A percentile compares a stretch with the other conserved stretches of the same genome.
phyloP scores from a whole-genome alignment of 2,329 filamentous ascomycete species.

The Teratosphaeria nubilosa region DNA sequence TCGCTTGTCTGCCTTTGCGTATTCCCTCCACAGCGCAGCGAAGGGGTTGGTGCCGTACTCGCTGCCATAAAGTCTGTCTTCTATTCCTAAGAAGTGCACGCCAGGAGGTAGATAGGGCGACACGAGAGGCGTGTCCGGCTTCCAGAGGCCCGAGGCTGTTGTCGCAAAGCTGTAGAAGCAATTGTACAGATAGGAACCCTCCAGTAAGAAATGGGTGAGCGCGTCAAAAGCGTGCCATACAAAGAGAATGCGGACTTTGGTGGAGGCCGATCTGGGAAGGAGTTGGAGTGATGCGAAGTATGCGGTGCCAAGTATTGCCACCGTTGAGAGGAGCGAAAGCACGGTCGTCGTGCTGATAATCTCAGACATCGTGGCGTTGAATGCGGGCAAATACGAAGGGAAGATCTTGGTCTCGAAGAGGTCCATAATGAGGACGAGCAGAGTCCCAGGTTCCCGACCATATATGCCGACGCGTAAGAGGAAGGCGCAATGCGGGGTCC shows the following conservation, averaged over 20 bases:
- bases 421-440: background rate
- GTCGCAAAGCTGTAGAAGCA: slow-evolving; percentile 67
- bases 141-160: slow-evolving; percentile 14
- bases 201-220: slow-evolving; percentile 81
- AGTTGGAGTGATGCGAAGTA: slow-evolving; percentile 39
- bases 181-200: slow-evolving; percentile 86
- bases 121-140: slow-evolving; percentile 9
- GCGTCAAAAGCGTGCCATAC: slow-evolving; percentile 93
- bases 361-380: background rate
- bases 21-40: slow-evolving; percentile 53
- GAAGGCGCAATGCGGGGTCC: no score
- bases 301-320: slow-evolving; percentile 45
- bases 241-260: slow-evolving; percentile 55
- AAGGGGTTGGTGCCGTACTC: slow-evolving; percentile 46
- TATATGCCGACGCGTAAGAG: no score
- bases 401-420: background rate
- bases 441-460: background rate
- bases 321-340: slow-evolving; percentile 44
- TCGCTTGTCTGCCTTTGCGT: slow-evolving; percentile 52
- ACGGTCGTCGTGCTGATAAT: slow-evolving; percentile 41
- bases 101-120: slow-evolving; percentile 36
- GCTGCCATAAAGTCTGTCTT: slow-evolving; percentile 48
- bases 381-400: background rate
- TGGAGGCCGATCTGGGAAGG: slow-evolving; percentile 43
- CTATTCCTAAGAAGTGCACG: slow-evolving; percentile 44